Base-by-base conservation (phyloP, 2,329 filamentous ascomycete species). In the Trichoderma atroviride region DNA sequence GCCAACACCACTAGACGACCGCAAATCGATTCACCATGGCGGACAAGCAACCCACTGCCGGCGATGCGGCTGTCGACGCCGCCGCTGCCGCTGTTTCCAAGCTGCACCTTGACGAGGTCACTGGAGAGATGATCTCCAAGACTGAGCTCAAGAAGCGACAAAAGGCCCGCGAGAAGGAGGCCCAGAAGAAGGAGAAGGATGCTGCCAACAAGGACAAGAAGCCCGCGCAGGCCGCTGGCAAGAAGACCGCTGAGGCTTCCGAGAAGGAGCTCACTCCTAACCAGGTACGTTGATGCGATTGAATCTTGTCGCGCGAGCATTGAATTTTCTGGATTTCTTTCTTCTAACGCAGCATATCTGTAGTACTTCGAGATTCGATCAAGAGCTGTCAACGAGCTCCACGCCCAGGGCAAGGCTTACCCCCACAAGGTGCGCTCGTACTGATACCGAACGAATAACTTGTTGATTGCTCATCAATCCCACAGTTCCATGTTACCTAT, bases 361-460 rank as follows among this genome's bases (percentile, higher is more conserved):
- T 40, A 79, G 78, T 99, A 98, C 85, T 97, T 97, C 79, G 96
- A 99, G 84, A 96, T 98, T 79, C 92, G 96, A 72, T 96, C 91
- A 77, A 89, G 92, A 74, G 87, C 87, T 74, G 89, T 97, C 84
- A 79, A 80, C 73, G 80, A 79, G 70, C 79, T 81, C 40, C 80
- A 81, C 71, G 77, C 79, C 66, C 76, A 80, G 78, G 79, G 77
- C 75, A 81, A 80, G 75, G 80, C 80, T 22, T 97, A 97, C 82
- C 96, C 96, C 9, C 95, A 99, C 90, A 91, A 90, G 86, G 78
- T 79, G 73, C 57, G 70, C 29, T 14, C 37, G 24, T 29, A 22
- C 24, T n/a, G 16, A 37, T 50, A 4, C 9, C 14, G 2, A 11
- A 11, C 19, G 19, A 29, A 19, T n/a, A 33, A 27, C 16, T 5